Evolutionary conservation across 1,284 basidiomycete species (phyloP).

Genomic region (Sutorius eximius): DNA sequence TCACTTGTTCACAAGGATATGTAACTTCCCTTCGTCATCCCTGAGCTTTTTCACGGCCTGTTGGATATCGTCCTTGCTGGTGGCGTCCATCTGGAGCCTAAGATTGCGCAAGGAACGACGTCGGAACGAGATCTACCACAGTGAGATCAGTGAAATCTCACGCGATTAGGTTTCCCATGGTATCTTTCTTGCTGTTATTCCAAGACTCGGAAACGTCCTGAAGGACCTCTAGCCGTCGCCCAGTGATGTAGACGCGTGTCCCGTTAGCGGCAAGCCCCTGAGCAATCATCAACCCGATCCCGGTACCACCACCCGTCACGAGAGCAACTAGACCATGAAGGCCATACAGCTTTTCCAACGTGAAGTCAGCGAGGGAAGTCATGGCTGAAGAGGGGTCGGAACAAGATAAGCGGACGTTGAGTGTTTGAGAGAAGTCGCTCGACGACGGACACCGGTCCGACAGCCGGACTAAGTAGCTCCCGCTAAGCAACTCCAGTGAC

Average conservation of each 20-base stretch:
- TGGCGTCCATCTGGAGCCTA: constrained; percentile 71
- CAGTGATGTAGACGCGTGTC: constrained; percentile 80
- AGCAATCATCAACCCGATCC: constrained; percentile 77
- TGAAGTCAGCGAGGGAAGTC: constrained; percentile 26
- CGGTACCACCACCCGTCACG: constrained; percentile 80
- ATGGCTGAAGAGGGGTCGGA: constrained; percentile 14
- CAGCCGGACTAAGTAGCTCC: not conserved
- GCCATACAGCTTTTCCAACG: constrained; percentile 49
- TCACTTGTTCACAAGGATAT: constrained; percentile 81
- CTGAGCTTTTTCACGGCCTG: constrained; percentile 47
- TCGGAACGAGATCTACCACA: not conserved
- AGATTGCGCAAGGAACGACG: not conserved
- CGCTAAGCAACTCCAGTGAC: too few species aligned
- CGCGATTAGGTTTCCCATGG: constrained; percentile 55
- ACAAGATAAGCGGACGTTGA: not conserved
- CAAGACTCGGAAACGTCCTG: constrained; percentile 53
- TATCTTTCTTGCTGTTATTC: constrained; percentile 39
- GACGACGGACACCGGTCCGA: not conserved
- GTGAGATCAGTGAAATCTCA: constrained; percentile 37
- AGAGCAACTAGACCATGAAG: constrained; percentile 65
- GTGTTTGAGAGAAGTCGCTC: not conserved
- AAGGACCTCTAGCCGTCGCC: constrained; percentile 63
- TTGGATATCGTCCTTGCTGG: constrained; percentile 64
- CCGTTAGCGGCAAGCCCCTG: constrained; percentile 74
- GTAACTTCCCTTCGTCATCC: constrained; percentile 60